phyloP scores from a whole-genome alignment of 192 early-diverging fungal species.

The Glomus cerebriforme region DNA sequence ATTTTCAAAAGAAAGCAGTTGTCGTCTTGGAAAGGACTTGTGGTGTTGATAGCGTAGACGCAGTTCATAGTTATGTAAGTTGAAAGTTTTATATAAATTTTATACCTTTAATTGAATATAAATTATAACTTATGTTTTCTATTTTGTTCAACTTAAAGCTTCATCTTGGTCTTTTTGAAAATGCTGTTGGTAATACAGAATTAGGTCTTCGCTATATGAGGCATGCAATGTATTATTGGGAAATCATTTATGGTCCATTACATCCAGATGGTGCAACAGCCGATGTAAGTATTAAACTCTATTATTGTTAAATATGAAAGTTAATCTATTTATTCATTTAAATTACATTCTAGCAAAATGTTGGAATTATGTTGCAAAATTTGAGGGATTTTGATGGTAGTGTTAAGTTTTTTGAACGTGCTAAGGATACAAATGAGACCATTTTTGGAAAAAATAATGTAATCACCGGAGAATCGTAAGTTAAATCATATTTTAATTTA shows the following conservation, averaged over 20 bases:
- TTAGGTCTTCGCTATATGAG: constrained; percentile 77
- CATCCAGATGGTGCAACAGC: constrained; percentile 90
- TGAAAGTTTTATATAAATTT: not conserved
- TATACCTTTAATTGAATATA: not conserved
- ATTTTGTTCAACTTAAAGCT: constrained; percentile 43
- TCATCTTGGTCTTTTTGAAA: constrained; percentile 91
- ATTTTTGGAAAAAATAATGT: constrained; percentile 72
- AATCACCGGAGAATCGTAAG: constrained; percentile 58
- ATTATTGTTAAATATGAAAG: not conserved
- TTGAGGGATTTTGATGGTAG: constrained; percentile 60
- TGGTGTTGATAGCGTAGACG: constrained; percentile 86
- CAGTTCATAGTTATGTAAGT: constrained; percentile 83
- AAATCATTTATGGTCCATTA: constrained; percentile 70
- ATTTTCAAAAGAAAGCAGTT: constrained; percentile 80
- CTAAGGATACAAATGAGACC: constrained; percentile 63
- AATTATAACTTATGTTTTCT: not conserved
- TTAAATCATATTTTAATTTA: not conserved
- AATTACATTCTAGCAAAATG: constrained; percentile 54
- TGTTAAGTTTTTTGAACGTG: constrained; percentile 71
- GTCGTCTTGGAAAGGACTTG: constrained; percentile 81
- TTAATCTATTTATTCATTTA: constrained; percentile 39
- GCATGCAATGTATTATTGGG: constrained; percentile 82
- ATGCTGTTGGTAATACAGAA: constrained; percentile 68
- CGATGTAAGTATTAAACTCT: constrained; percentile 52
- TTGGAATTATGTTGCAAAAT: constrained; percentile 76